Conservation (phyloP, 805 yeast species). For the Metschnikowia chrysomelidarum region DNA sequence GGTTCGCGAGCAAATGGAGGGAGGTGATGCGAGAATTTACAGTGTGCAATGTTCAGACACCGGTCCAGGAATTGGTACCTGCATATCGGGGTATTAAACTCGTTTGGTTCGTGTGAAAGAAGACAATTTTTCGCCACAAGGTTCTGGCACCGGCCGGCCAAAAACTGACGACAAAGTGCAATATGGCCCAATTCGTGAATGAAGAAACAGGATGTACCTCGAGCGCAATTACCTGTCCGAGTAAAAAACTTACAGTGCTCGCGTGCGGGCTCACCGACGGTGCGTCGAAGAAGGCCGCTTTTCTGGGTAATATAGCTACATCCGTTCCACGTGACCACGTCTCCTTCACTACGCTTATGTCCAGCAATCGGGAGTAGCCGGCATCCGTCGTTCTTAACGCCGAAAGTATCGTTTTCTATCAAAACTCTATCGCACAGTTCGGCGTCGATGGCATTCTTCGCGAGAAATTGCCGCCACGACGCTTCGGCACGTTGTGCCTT, state of each 20-base stretch:
- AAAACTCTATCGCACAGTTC: constrained; percentile 46
- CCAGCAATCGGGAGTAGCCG: constrained; percentile 38
- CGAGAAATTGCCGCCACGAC: constrained; percentile 3
- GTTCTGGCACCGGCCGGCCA: constrained; percentile 47
- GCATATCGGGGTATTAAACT: constrained; percentile 52
- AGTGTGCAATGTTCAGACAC: constrained; percentile 45
- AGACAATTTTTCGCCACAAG: no score
- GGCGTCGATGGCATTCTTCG: constrained; percentile 32
- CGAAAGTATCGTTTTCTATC: constrained; percentile 44
- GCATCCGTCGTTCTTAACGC: constrained; percentile 39
- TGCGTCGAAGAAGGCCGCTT: constrained; percentile 8
- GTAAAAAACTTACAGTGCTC: constrained; percentile 37
- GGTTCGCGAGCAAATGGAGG: constrained; percentile 49
- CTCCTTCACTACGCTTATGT: constrained; percentile 12
- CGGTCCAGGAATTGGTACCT: constrained; percentile 25
- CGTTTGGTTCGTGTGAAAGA: constrained; percentile 55
- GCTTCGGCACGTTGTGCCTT: constrained; percentile 1
- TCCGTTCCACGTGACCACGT: constrained; percentile 31
- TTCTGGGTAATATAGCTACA: constrained; percentile 8
- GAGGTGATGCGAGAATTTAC: constrained; percentile 48
- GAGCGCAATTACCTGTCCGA: constrained; percentile 51
- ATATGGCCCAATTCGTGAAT: constrained; percentile 50
- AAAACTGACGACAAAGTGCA: constrained; percentile 52
- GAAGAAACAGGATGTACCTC: constrained; percentile 51
- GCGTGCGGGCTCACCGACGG: constrained; percentile 3